phyloP scores from a whole-genome alignment of 148 eudicot genomes.

The Vaccinium macrocarpon region DNA sequence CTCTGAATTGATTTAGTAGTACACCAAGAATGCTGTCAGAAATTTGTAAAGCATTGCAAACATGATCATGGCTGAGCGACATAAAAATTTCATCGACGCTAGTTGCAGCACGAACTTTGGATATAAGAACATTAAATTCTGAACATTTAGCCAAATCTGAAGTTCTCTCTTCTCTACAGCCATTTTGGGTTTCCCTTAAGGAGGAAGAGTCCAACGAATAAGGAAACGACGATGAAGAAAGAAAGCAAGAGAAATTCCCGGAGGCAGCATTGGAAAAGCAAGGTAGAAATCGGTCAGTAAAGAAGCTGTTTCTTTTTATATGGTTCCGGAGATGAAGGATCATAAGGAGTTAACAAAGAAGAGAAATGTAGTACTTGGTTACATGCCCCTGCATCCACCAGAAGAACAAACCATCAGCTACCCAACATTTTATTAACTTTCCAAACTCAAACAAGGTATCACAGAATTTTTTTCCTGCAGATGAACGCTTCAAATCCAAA shows the following conservation, averaged over 20 bases:
- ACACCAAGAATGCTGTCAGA: conserved; percentile 40
- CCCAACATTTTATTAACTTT: background rate
- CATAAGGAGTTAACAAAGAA: conserved; percentile 17
- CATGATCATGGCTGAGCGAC: conserved; percentile 42
- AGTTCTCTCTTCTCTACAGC: conserved; percentile 16
- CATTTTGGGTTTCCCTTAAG: conserved; percentile 15
- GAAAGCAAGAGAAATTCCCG: background rate
- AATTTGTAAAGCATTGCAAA: conserved; percentile 36
- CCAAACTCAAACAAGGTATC: background rate
- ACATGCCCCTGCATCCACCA: conserved; percentile 17
- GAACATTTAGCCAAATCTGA: conserved; percentile 17
- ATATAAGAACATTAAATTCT: conserved; percentile 35
- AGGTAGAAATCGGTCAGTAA: background rate
- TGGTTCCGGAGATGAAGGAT: conserved; percentile 20
- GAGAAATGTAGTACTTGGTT: conserved; percentile 3
- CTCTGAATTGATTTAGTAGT: conserved; percentile 55
- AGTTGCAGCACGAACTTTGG: conserved; percentile 37
- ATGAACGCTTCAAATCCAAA: background rate
- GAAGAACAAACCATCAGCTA: background rate
- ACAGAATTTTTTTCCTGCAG: background rate
- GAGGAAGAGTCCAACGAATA: background rate
- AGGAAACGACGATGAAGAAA: conserved; percentile 17
- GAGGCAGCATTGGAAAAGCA: background rate
- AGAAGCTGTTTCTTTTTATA: conserved; percentile 6
- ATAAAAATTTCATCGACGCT: conserved; percentile 41